Percentiles rank a stretch among this genome's conserved stretches.
Conservation (phyloP, 2,329 filamentous ascomycete genomes). For the Penicillium sp. region DNA sequence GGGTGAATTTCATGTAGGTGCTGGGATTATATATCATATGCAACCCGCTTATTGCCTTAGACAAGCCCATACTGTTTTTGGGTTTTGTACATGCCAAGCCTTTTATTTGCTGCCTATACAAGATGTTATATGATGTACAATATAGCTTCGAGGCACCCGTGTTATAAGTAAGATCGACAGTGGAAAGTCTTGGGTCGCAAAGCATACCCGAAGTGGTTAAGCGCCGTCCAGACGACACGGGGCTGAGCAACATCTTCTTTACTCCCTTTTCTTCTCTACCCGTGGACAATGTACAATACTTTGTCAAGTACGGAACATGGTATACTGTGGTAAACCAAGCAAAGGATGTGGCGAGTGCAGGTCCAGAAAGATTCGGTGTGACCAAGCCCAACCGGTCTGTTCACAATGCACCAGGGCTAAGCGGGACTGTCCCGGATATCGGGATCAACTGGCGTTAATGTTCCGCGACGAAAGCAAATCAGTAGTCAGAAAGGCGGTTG, state of each 20-base stretch:
- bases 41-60: neutral
- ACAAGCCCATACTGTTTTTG: neutral
- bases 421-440: constrained; percentile 63
- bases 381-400: constrained; percentile 61
- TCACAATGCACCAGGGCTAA: constrained; percentile 62
- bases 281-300: neutral
- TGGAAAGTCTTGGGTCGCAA: constrained; percentile 7
- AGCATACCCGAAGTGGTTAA: constrained; percentile 12
- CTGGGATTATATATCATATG: neutral
- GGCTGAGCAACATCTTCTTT: neutral
- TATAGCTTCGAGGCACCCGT: neutral
- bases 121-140: neutral
- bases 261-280: neutral
- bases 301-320: constrained; percentile 30
- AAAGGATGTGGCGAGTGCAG: constrained; percentile 48
- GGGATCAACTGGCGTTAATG: constrained; percentile 64
- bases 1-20: neutral
- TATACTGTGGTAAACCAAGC: constrained; percentile 47
- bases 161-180: neutral
- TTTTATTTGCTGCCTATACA: neutral
- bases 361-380: constrained; percentile 52
- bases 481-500: constrained; percentile 57
- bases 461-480: constrained; percentile 66
- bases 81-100: neutral
- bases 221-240: neutral